Evolutionary conservation across 768 basidiomycete species (phyloP), one percentile per base, ranked within the genome.

Genomic region (Collybiopsis luxurians): DNA sequence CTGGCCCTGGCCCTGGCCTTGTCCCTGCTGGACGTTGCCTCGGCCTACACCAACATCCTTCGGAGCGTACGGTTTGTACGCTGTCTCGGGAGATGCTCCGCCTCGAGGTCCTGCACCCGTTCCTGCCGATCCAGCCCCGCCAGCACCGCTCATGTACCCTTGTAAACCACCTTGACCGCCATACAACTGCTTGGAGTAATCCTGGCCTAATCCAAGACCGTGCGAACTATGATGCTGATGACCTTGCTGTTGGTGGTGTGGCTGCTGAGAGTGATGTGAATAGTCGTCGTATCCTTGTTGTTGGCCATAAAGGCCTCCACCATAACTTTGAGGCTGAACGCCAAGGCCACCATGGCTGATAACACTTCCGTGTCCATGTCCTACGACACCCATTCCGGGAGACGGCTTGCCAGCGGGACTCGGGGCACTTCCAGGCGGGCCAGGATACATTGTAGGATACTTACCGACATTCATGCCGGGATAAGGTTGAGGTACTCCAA

Each of bases 361-460:
- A 4, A 52, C 51, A 36, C 48, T 36, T 23, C 51, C 46, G 11
- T 53, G 56, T 13, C 57, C 60, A 30, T 53, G 49, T 9, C 49
- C 56, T 55, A 79, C 79, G 21, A 71, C 67, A 57, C 79, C 79
- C 49, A 78, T 78, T 53, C 79, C 76, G 48, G 74, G 77, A 38
- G 81, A 82, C 23, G 59, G 59, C 66, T 88, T 87, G n/a, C 78
- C 71, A 3, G 80, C 82, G 1, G 86, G 85, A 54, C 84, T 85
- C 0, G 85, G 81, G 4, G 81, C 84, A 15, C 81, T 81, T 3
- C 80, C 83, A 21, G 87, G 86, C 15, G 86, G 86, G 9, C 83
- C 85, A 30, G 84, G 79, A 63, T 86, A 90, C 72, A 90, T 84
- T 28, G 87, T 69, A 1, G 88, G 87, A 65, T 90, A 91, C 71